Evolutionary conservation across 148 eudicot species (phyloP).

Genomic region (Rhododendron ovatum): DNA sequence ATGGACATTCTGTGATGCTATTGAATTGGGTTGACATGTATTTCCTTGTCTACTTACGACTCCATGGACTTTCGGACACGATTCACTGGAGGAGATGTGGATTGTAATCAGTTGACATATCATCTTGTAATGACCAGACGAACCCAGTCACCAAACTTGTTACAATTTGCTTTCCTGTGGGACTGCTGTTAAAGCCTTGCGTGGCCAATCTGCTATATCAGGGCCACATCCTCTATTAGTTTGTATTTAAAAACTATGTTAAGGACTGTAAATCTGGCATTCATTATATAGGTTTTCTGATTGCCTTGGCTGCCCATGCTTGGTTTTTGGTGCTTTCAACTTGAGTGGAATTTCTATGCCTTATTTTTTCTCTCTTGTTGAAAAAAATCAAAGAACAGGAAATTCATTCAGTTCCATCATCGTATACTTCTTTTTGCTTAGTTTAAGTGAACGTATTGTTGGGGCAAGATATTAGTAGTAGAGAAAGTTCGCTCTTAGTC

Average conservation of each 20-base stretch:
- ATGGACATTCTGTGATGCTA: not conserved
- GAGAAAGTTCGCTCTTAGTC: not conserved
- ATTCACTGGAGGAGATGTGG: not conserved
- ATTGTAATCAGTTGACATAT: not conserved
- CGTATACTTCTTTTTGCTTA: not conserved
- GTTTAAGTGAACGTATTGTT: not conserved
- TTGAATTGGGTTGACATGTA: not conserved
- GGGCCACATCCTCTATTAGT: not conserved
- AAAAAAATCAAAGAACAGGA: not conserved
- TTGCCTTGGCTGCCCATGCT: not conserved
- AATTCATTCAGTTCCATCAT: not conserved
- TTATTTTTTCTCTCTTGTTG: not conserved
- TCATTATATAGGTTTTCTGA: not conserved
- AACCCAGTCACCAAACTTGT: not conserved
- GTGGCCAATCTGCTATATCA: not conserved
- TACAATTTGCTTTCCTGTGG: not conserved
- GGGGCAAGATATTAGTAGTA: not conserved
- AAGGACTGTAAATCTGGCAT: not conserved
- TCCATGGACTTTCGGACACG: not conserved
- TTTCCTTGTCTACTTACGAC: not conserved
- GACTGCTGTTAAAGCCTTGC: not conserved
- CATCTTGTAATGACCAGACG: not conserved
- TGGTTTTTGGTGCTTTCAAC: not conserved
- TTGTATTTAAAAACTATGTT: not conserved
- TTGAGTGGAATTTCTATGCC: not conserved